A percentile compares a stretch with the other conserved stretches of the same genome.
These are phyloP conservation scores for Luvunga scandens DNA, from an alignment of 345 rosid genomes.

Conservation along the genomic window DNA sequence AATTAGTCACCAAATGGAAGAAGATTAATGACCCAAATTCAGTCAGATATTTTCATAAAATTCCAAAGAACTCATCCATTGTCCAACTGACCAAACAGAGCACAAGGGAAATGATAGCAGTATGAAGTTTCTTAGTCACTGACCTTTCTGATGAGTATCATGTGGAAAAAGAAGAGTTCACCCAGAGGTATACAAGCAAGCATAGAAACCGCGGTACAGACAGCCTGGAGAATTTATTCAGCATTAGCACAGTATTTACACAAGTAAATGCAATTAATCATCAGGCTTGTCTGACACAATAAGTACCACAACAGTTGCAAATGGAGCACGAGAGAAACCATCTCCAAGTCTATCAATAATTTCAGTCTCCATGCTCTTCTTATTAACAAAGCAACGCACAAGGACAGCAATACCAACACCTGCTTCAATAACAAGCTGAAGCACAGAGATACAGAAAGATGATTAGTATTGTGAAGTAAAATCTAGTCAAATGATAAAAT, in stretches of 20 bases:
- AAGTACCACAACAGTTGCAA: conserved; percentile 93
- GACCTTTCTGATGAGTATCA: conserved; percentile 92
- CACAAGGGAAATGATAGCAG: conserved; percentile 7
- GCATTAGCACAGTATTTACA: conserved; percentile 19
- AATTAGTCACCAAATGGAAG: background rate
- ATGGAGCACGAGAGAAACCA: conserved; percentile 93
- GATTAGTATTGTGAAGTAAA: background rate
- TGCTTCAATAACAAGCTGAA: conserved; percentile 82
- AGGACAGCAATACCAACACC: conserved; percentile 89
- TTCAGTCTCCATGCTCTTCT: conserved; percentile 79
- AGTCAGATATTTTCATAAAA: background rate
- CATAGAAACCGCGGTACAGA: conserved; percentile 86
- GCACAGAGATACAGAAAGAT: conserved; percentile 7
- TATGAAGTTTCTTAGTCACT: conserved; percentile 15
- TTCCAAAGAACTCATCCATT: background rate
- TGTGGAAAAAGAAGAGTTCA: conserved; percentile 96
- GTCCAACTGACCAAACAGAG: background rate
- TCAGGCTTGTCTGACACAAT: background rate
- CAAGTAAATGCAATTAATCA: background rate
- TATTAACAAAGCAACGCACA: conserved; percentile 82
- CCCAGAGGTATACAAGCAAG: conserved; percentile 88
- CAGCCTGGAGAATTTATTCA: conserved; percentile 47
- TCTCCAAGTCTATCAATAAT: conserved; percentile 95
- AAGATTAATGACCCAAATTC: background rate
- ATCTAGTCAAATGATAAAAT: background rate